Percentiles rank a stretch among this genome's conserved stretches.
Conservation (phyloP, 2,329 filamentous ascomycete species). For the Fusarium musae region DNA sequence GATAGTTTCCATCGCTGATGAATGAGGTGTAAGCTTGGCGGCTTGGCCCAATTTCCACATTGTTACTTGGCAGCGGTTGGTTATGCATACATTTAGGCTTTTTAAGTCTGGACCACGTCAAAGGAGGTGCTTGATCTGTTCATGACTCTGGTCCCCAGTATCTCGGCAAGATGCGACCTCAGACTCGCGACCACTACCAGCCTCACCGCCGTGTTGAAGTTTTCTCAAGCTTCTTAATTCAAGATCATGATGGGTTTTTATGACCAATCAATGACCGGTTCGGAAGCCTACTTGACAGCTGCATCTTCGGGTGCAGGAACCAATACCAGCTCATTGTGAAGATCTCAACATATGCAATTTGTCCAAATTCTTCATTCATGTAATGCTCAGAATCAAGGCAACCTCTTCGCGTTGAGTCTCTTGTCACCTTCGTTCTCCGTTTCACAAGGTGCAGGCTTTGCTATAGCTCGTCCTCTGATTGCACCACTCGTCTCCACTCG, state of each 20-base stretch:
- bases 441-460: background rate
- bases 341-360: background rate
- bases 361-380: accelerated
- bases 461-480: background rate
- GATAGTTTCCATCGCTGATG: background rate
- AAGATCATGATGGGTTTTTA: too few relatives aligned
- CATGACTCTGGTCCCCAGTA: background rate
- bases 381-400: accelerated
- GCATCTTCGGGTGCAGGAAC: background rate
- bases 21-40: background rate
- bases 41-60: background rate
- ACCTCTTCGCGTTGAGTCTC: too few relatives aligned
- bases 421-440: background rate
- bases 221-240: background rate
- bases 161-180: background rate
- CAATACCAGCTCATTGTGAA: background rate
- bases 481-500: conserved; percentile 11
- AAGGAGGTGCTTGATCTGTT: accelerated
- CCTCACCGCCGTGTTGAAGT: accelerated
- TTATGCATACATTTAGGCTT: background rate
- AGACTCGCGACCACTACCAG: background rate
- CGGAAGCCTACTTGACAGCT: background rate
- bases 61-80: background rate
- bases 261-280: too few relatives aligned
- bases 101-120: background rate